These are phyloP conservation scores for Dillenia turbinata DNA, from an alignment of 164 flowering plant species.

Conservation along the genomic window DNA sequence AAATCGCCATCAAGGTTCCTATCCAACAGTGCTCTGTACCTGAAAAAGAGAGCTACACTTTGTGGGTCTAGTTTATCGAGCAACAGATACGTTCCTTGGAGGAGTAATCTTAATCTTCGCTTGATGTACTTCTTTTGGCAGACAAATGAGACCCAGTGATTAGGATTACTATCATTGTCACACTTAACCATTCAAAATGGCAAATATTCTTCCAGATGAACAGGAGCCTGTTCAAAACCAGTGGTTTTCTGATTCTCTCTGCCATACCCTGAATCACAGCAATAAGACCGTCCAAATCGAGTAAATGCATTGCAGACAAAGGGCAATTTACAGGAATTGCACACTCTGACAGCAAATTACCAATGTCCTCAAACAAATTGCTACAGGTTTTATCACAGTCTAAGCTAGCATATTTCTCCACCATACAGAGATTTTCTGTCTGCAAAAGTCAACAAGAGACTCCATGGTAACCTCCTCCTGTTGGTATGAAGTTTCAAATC, in stretches of 20 bases:
- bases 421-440: constrained; percentile 2
- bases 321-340: constrained; percentile 2
- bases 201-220: neutral
- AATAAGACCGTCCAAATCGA: constrained; percentile 4
- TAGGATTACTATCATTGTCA: neutral
- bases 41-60: constrained; percentile 7
- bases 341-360: neutral
- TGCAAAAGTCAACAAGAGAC: constrained; percentile 6
- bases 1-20: neutral
- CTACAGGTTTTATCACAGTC: constrained; percentile 1
- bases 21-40: constrained; percentile 2
- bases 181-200: constrained; percentile 3
- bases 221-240: neutral
- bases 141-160: constrained; percentile 4
- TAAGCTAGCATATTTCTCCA: constrained; percentile 4
- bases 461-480: constrained; percentile 10
- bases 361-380: constrained; percentile 1
- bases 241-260: constrained; percentile 1
- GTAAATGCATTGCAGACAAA: constrained; percentile 5
- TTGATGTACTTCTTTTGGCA: constrained; percentile 4
- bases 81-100: neutral
- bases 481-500: neutral
- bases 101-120: constrained; percentile 1
- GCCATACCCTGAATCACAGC: constrained; percentile 9
- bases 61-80: constrained; percentile 6